Base-by-base conservation (phyloP, 2,329 filamentous ascomycete species). In the Claviceps digitariae region DNA sequence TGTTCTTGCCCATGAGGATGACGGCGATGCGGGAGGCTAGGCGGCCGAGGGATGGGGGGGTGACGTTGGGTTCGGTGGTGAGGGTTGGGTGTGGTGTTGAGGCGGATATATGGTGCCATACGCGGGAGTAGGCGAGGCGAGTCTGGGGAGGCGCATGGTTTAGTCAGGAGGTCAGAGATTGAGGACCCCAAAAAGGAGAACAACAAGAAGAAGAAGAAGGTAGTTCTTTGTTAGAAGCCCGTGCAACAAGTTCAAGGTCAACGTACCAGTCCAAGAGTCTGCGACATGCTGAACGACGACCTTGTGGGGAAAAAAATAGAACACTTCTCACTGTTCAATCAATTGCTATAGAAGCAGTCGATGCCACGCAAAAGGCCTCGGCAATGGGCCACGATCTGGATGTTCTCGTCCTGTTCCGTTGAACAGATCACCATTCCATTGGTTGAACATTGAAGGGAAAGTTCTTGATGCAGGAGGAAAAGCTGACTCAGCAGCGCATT, bases 1-100 rank as follows among this genome's bases (percentile, higher is more conserved):
- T 98, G 79, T 98, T 86, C 77, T 98, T 98, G 73, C 93, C 93
- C 90, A 97, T 96, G 51, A 96, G 82, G 56, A 88, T 77, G 52
- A 84, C 76, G 57, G 90, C 91, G 69, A 96, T 95, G 58, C 86
- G 83, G 52, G 86, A 89, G 57, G 91, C 91, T 51, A 96, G 78
- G 44, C 91, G 89, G 61, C 91, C 91, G 43, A 96, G 84, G n/a
- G 89, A 83, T 15, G 90, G 89, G 20, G 82, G 77, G 21, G 82
- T 82, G 25, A 82, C 68, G 60, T 75, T 71, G 60, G 62, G 77
- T 67, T 69, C 76, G 56, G 71, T 83, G 61, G 72, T 82, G 62
- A 84, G 79, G 17, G 70, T 75, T n/a, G 75, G 70, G 64, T 84
- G 81, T 68, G 71, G 84, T 60, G 75, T 76, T 64, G 72, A 87